Evolutionary conservation across 2,329 filamentous ascomycete species (phyloP), one percentile per base, ranked within the genome.

Genomic region (Sporothrix pseudoabietina): DNA sequence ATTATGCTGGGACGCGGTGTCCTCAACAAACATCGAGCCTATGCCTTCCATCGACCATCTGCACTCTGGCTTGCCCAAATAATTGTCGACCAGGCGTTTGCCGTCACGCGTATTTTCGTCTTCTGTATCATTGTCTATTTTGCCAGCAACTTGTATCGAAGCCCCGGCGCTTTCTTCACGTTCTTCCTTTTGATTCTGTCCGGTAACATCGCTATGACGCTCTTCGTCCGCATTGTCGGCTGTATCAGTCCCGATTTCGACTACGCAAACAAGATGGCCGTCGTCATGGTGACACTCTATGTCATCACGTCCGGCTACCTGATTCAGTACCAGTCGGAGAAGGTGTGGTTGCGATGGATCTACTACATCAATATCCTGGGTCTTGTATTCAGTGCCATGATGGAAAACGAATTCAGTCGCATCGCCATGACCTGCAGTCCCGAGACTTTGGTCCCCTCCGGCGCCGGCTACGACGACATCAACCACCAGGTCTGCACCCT

Each of bases 51-150:
- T 79, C 87, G 92, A 47, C 94, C 94, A 0, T 94, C 92, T 0
- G 92, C 93, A 0, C 83, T 96, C 0, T 96, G 92, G 89, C 91
- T 96, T 73, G 93, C 90, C 0, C 93, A 96, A 79, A 94, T 96
- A 66, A 85, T 92, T 16, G 91, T 94, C 9, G 94, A 97, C 77
- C 87, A 91, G 69, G 87, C 90, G 0, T 95, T 96, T 78, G 86
- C 91, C 0, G 86, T 91, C 0, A 86, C 85, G 2, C 90, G 94
- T 77, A 94, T 94, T 68, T 78, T 93, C 74, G 80, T 92, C 0
- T 94, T 94, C 78, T 88, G 86, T 12, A 84, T 94, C 70, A 92
- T 94, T 41, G 89, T 94, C 4, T 94, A 94, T 81, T 94, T 94
- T 80, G 93, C 94, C 89, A 89, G 87, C 16, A 89, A 89, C 4